These are phyloP conservation scores for Scenedesmus sp. DNA, from an alignment of 163 green algal species.

Conservation along the genomic window DNA sequence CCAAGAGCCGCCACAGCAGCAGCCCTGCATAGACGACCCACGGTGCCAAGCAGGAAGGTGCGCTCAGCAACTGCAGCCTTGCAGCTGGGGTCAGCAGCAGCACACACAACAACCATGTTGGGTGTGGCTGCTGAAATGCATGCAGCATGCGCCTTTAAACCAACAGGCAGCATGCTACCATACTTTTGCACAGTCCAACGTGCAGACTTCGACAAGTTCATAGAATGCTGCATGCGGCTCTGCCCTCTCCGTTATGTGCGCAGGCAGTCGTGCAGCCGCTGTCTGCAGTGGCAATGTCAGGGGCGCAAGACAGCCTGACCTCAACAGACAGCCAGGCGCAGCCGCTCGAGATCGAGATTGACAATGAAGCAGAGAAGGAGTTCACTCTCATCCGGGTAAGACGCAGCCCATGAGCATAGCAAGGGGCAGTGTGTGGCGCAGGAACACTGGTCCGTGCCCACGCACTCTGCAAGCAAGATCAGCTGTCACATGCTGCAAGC, in stretches of 20 bases:
- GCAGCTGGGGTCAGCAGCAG: background rate
- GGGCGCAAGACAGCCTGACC: conserved; percentile 24
- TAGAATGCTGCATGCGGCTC: background rate
- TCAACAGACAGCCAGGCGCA: background rate
- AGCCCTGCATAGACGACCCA: background rate
- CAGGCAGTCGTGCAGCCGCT: conserved; percentile 4
- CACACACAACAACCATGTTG: background rate
- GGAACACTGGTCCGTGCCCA: background rate
- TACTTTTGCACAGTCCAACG: too few species aligned
- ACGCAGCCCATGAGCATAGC: background rate
- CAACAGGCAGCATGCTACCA: background rate
- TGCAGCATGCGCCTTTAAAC: background rate
- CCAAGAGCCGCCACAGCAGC: conserved; percentile 28
- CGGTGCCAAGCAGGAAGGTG: conserved; percentile 13
- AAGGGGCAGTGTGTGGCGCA: background rate
- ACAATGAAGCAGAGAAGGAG: conserved; percentile 74
- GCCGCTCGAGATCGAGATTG: conserved; percentile 70
- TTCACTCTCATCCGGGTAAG: conserved; percentile 69
- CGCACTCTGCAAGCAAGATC: background rate
- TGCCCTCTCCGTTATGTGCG: background rate
- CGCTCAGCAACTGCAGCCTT: background rate
- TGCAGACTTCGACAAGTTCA: background rate
- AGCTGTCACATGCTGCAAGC: background rate
- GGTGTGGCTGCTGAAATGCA: background rate
- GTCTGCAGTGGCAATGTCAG: conserved; percentile 47